Percentiles rank a stretch among this genome's conserved stretches.
phyloP scores from a whole-genome alignment of 2,329 filamentous ascomycete species.

The Capronia coronata region DNA sequence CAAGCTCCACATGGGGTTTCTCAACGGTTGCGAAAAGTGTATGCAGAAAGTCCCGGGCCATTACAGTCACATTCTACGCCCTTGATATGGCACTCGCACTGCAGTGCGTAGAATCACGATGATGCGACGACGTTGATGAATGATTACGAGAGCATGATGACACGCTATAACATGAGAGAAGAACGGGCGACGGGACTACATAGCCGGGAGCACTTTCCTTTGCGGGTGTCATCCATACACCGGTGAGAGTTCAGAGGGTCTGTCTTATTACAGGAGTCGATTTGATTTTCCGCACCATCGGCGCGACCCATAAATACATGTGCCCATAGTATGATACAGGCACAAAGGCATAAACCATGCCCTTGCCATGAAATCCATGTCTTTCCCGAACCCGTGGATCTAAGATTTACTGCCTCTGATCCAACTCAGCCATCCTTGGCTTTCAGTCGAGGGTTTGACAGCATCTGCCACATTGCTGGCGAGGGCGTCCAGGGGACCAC shows the following conservation, averaged over 20 bases:
- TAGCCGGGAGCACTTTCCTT: not conserved
- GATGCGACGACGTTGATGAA: constrained; percentile 3
- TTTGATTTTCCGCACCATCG: not conserved
- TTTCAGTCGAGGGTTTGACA: constrained; percentile 12
- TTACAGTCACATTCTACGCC: constrained; percentile 67
- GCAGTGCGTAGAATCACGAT: not conserved
- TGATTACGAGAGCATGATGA: constrained; percentile 10
- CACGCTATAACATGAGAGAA: not conserved
- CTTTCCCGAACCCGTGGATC: not conserved
- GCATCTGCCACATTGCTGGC: constrained; percentile 21
- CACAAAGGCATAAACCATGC: constrained; percentile 2
- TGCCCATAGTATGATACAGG: constrained; percentile 6
- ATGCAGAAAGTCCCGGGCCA: constrained; percentile 67
- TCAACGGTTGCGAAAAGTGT: constrained; percentile 73
- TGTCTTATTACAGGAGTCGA: not conserved
- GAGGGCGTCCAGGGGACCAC: constrained; percentile 24
- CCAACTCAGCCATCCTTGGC: constrained; percentile 21
- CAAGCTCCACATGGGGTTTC: constrained; percentile 70
- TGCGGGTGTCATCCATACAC: not conserved
- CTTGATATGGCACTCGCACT: constrained; percentile 13
- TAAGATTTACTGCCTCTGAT: constrained; percentile 13
- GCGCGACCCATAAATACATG: not conserved
- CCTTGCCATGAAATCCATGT: not conserved
- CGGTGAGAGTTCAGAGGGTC: not conserved
- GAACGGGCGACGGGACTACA: too few species aligned